Base-by-base conservation (phyloP, 768 basidiomycete species). In the Lentinula raphanica region DNA sequence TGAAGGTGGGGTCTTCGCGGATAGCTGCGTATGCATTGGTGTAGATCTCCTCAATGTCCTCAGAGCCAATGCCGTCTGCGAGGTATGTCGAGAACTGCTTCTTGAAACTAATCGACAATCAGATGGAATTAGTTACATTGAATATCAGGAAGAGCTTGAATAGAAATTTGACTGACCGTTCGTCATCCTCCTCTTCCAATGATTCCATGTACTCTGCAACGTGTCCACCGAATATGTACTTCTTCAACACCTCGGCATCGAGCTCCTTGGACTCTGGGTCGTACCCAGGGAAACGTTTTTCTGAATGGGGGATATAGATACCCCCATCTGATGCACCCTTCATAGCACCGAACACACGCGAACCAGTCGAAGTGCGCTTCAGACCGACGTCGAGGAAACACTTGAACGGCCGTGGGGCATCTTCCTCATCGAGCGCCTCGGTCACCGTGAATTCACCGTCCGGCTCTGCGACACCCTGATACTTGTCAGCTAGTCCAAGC, bases 181-280 rank as follows among this genome's bases (percentile, higher is more conserved):
- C 96, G 67, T 98, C 97, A 70, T 99, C 97, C 79, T 99, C 97
- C 82, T 99, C 97, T 79, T 99, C 97, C 55, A 98, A 79, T 58
- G 87, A 90, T 78, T 98, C 92, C 97, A 99, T 99, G 82, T 98
- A 99, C 77, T 98, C 97, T 51, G 97, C 93, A 58, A 99, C 89
- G 72, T 99, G 97, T 54, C 95, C 95, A 71, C 92, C 95, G 66
- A 81, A 90, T 72, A 99, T 98, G 79, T 99, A 99, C 77, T 96
- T 96, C 73, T 96, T 94, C 69, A 98, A 80, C 58, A 88, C 85
- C 74, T 98, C 97, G 44, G 92, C 86, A 62, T 99, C 94, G 61
- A 99, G 83, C 72, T 87, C 78, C 82, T 99, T 99, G 72, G 74
- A 70, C 75, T 99, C 97, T 59, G 88, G 76, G 74, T 99, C 97